These are phyloP conservation scores for Agapanthus africanus DNA, from an alignment of 106 monocot species.

Conservation along the genomic window DNA sequence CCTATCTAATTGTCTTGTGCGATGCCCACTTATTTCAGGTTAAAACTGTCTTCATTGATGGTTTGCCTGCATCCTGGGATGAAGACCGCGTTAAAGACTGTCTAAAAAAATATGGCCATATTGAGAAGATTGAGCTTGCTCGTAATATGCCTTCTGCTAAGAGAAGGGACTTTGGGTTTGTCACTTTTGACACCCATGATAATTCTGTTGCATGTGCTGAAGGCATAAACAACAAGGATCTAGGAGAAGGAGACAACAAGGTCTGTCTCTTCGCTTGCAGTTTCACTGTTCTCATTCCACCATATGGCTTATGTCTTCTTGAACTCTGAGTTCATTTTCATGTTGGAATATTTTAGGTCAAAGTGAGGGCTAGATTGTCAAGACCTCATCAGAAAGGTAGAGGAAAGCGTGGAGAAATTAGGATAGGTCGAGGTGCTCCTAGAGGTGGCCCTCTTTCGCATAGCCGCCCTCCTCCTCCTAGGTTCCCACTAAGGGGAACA, in stretches of 20 bases:
- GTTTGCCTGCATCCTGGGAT: conserved; percentile 83
- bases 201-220: conserved; percentile 81
- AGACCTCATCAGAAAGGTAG: conserved; percentile 70
- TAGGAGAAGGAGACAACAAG: conserved; percentile 87
- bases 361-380: conserved; percentile 79
- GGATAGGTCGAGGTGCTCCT: conserved; percentile 21
- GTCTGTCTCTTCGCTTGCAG: conserved; percentile 22
- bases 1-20: background rate
- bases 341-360: conserved; percentile 43
- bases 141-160: conserved; percentile 93
- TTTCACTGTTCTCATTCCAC: conserved; percentile 3
- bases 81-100: conserved; percentile 71
- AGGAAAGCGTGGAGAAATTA: conserved; percentile 59
- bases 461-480: conserved; percentile 34
- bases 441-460: conserved; percentile 22
- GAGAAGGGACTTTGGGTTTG: conserved; percentile 95
- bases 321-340: background rate
- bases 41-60: conserved; percentile 88
- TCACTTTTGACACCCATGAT: conserved; percentile 87
- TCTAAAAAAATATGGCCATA: conserved; percentile 76
- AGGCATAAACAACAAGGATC: conserved; percentile 71
- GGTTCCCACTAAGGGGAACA: conserved; percentile 13
- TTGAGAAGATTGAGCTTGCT: conserved; percentile 93
- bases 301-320: background rate
- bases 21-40: conserved; percentile 38